Evolutionary conservation across 331 rosid species (phyloP).

Genomic region (Malus hybrid): DNA sequence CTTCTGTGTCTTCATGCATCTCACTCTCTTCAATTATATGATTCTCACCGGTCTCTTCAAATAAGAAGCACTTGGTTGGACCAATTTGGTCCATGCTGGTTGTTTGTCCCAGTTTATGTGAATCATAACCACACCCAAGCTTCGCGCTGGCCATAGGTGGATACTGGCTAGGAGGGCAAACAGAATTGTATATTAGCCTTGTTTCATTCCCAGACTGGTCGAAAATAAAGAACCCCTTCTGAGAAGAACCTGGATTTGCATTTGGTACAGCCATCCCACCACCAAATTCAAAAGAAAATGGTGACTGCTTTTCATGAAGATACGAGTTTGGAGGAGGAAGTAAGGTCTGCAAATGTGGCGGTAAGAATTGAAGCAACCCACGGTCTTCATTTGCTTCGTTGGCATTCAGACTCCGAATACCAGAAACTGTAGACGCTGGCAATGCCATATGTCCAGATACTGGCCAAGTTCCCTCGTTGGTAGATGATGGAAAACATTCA

Average conservation of each 20-base stretch:
- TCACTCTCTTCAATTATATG: slow-evolving; percentile 42
- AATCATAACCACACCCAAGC: neutral
- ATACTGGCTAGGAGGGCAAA: slow-evolving; percentile 14
- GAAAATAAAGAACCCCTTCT: slow-evolving; percentile 57
- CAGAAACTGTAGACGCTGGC: slow-evolving; percentile 16
- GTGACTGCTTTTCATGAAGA: slow-evolving; percentile 2
- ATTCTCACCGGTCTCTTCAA: slow-evolving; percentile 17
- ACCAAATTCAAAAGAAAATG: slow-evolving; percentile 4
- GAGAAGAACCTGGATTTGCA: slow-evolving; percentile 23
- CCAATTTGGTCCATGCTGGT: slow-evolving; percentile 3
- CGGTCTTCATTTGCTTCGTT: slow-evolving; percentile 16
- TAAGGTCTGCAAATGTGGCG: slow-evolving; percentile 13
- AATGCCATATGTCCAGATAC: slow-evolving; percentile 11
- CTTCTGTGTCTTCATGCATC: slow-evolving; percentile 88
- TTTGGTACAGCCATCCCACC: slow-evolving; percentile 11
- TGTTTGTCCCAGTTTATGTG: slow-evolving; percentile 1
- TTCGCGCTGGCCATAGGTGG: slow-evolving; percentile 6
- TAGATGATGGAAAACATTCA: slow-evolving; percentile 14
- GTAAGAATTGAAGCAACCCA: slow-evolving; percentile 14
- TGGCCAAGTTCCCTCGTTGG: neutral
- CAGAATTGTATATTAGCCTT: slow-evolving; percentile 42
- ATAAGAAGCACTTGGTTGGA: slow-evolving; percentile 1
- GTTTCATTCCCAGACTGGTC: slow-evolving; percentile 63
- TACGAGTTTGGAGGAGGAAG: slow-evolving; percentile 4
- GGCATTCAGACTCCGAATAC: slow-evolving; percentile 1